Evolutionary conservation across 257 asterid species (phyloP).

Genomic region (Ehretia macrophylla): DNA sequence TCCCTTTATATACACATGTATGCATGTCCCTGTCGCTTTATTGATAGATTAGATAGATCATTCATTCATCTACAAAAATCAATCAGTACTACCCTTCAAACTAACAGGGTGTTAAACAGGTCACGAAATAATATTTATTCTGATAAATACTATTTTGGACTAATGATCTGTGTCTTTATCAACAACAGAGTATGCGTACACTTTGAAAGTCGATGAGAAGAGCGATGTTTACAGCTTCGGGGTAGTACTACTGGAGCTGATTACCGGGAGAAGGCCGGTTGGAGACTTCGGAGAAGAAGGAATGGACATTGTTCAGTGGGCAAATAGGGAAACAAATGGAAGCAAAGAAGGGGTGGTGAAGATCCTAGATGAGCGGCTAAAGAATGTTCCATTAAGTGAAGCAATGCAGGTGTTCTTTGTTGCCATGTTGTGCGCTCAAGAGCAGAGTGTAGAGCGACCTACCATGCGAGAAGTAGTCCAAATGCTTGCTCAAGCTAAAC

Average conservation of each 20-base stretch:
- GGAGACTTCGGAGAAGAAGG: slow-evolving; percentile 41
- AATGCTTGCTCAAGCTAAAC: slow-evolving; percentile 44
- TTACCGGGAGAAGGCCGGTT: slow-evolving; percentile 33
- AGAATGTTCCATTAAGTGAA: slow-evolving; percentile 28
- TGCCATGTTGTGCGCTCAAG: slow-evolving; percentile 44
- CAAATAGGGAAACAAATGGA: slow-evolving; percentile 25
- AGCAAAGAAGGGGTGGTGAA: slow-evolving; percentile 39
- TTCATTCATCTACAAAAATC: no score
- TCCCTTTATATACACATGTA: slow-evolving; percentile 8
- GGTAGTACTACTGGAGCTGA: slow-evolving; percentile 32
- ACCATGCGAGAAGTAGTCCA: slow-evolving; percentile 44
- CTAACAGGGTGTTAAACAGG: no score
- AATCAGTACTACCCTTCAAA: no score
- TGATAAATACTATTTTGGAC: no score
- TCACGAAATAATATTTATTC: no score
- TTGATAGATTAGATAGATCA: neutral
- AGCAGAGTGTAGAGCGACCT: slow-evolving; percentile 36
- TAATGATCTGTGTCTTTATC: neutral
- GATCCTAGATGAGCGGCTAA: slow-evolving; percentile 35
- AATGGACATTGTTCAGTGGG: slow-evolving; percentile 36
- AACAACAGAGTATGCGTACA: slow-evolving; percentile 35
- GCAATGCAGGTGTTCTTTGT: slow-evolving; percentile 44
- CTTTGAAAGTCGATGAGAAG: slow-evolving; percentile 37
- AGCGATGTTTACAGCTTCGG: slow-evolving; percentile 43
- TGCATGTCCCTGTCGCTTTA: slow-evolving; percentile 3